These are phyloP conservation scores for Boletus sensibilis DNA, from an alignment of 768 basidiomycete genomes.

Conservation along the genomic window DNA sequence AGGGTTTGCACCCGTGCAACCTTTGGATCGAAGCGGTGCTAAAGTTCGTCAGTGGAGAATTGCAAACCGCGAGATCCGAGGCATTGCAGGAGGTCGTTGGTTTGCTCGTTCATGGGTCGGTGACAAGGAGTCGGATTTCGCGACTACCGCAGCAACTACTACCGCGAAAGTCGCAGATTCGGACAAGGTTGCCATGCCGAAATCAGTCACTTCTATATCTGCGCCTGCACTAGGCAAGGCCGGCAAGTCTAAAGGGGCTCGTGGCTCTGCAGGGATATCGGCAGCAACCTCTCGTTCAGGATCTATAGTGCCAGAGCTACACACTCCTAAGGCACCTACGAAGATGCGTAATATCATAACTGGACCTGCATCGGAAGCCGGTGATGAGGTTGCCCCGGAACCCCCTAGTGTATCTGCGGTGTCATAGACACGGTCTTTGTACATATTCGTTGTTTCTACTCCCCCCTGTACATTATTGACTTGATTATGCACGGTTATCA, in stretches of 20 bases:
- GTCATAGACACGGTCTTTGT: slow-evolving; percentile 15
- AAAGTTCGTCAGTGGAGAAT: slow-evolving; percentile 71
- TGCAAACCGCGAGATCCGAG: slow-evolving; percentile 74
- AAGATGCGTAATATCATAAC: slow-evolving; percentile 66
- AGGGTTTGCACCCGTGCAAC: slow-evolving; percentile 64
- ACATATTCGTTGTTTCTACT: slow-evolving; percentile 1
- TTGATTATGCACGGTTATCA: slow-evolving; percentile 8
- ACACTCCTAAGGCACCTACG: slow-evolving; percentile 51
- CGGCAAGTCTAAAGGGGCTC: slow-evolving; percentile 41
- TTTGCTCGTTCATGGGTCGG: slow-evolving; percentile 81
- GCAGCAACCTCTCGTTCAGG: slow-evolving; percentile 59
- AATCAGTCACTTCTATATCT: slow-evolving; percentile 47
- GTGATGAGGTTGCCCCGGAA: slow-evolving; percentile 36
- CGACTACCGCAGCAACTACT: slow-evolving; percentile 33
- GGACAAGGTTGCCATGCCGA: slow-evolving; percentile 33
- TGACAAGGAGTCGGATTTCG: slow-evolving; percentile 71
- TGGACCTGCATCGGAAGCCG: slow-evolving; percentile 50
- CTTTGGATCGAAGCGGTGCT: slow-evolving; percentile 62
- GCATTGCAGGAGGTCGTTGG: slow-evolving; percentile 84
- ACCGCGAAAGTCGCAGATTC: slow-evolving; percentile 30
- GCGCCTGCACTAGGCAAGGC: slow-evolving; percentile 43
- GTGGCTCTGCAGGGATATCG: slow-evolving; percentile 40
- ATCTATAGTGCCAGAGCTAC: slow-evolving; percentile 49
- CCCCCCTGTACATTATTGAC: slow-evolving; percentile 12
- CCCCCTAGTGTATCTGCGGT: slow-evolving; percentile 14